A percentile compares a stretch with the other conserved stretches of the same genome.
These are phyloP conservation scores for Chrysanthemum makinoi DNA, from an alignment of 129 eudicot genomes.

Conservation along the genomic window DNA sequence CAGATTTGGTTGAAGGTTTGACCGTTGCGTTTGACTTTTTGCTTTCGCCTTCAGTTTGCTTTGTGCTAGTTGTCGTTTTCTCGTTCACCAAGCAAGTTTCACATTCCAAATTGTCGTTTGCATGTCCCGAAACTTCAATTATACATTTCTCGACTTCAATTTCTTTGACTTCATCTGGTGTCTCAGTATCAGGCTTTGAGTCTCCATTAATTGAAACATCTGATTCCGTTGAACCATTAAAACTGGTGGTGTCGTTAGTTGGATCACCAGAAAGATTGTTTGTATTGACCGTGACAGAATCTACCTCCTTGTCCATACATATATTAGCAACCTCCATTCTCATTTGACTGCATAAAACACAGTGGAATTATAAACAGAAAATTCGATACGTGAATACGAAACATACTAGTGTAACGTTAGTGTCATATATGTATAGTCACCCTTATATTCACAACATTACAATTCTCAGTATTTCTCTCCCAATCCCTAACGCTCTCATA, in stretches of 20 bases:
- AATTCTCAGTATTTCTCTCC: too few species aligned
- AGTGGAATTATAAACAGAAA: conserved; percentile 1
- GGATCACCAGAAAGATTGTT: conserved; percentile 36
- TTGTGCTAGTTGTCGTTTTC: conserved; percentile 37
- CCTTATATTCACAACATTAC: not conserved
- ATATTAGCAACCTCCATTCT: conserved; percentile 58
- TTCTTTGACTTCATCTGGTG: conserved; percentile 45
- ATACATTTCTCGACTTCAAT: conserved; percentile 59
- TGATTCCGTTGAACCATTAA: conserved; percentile 25
- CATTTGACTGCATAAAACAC: conserved; percentile 45
- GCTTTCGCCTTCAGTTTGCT: conserved; percentile 39
- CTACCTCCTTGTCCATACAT: conserved; percentile 64
- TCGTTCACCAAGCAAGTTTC: conserved; percentile 38
- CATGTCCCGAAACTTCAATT: conserved; percentile 31
- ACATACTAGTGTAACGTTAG: not conserved
- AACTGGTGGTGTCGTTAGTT: conserved; percentile 21
- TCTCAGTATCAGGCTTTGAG: conserved; percentile 22
- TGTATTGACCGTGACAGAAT: conserved; percentile 32
- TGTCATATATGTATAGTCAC: not conserved
- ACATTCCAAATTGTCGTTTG: conserved; percentile 22
- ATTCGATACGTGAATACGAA: not conserved
- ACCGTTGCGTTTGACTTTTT: conserved; percentile 36
- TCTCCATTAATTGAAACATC: conserved; percentile 26
- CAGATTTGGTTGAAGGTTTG: conserved; percentile 42
- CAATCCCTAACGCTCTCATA: too few species aligned